Percentiles rank a stretch among this genome's conserved stretches.
These are phyloP conservation scores for Colletotrichum chlorophyti DNA, from an alignment of 2,329 filamentous ascomycete genomes.

Conservation along the genomic window DNA sequence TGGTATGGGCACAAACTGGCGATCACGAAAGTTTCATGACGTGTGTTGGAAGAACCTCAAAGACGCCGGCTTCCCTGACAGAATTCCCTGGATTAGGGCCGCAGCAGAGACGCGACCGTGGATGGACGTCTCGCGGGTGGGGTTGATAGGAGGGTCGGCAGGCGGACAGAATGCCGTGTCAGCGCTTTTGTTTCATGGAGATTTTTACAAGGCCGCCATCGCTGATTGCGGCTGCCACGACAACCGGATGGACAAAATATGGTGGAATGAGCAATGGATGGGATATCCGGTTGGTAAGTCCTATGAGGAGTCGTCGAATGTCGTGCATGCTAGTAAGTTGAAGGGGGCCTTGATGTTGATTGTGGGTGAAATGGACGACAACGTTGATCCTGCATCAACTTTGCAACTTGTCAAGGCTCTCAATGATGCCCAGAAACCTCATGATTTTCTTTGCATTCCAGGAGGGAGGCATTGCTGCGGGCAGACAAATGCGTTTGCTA, in stretches of 20 bases:
- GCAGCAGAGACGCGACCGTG: slow-evolving; percentile 35
- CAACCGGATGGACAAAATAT: slow-evolving; percentile 39
- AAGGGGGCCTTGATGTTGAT: slow-evolving; percentile 36
- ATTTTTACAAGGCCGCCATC: slow-evolving; percentile 37
- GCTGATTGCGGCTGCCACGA: slow-evolving; percentile 39
- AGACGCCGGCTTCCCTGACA: slow-evolving; percentile 38
- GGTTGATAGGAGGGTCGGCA: slow-evolving; percentile 37
- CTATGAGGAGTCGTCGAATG: slow-evolving; percentile 37
- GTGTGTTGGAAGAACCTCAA: slow-evolving; percentile 38
- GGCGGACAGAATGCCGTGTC: slow-evolving; percentile 38
- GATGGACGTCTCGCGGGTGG: slow-evolving; percentile 37
- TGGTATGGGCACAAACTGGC: slow-evolving; percentile 41
- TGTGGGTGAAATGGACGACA: slow-evolving; percentile 36
- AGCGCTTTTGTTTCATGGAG: slow-evolving; percentile 35
- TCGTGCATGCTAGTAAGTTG: slow-evolving; percentile 37
- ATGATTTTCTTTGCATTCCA: slow-evolving; percentile 37
- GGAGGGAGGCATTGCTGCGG: slow-evolving; percentile 20
- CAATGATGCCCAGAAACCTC: slow-evolving; percentile 36
- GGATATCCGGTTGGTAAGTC: slow-evolving; percentile 38
- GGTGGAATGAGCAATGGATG: slow-evolving; percentile 42
- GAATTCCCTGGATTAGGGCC: slow-evolving; percentile 37
- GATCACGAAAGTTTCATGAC: slow-evolving; percentile 38
- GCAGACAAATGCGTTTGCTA: not conserved
- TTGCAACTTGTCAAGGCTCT: slow-evolving; percentile 36
- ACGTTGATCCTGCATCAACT: slow-evolving; percentile 39